Base-by-base conservation (phyloP, 257 asterid genomes). In the Solanum chaucha region DNA sequence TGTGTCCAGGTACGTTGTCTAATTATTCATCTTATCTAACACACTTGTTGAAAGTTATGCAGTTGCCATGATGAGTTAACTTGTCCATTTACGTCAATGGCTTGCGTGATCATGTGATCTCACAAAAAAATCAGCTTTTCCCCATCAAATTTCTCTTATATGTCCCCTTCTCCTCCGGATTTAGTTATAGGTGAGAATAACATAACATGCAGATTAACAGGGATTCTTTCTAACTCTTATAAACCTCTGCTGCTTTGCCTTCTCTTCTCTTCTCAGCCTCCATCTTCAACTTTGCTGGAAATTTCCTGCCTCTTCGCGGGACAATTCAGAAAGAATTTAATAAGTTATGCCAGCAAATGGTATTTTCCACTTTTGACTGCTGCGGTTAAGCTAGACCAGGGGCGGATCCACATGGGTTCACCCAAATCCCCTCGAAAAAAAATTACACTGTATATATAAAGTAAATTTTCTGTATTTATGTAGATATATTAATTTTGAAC, bases 1-100 rank as follows among this genome's bases (percentile, higher is more conserved):
- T 97, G 99, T 97, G 99, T 88, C 99, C 99, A 87, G 99, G 99
- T 97, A 91, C 74, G 89, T 84, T 32, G 59, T 87, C 87, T 34
- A 64, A 89, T 48, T 51, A 82, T n/a, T 84, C 84, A 48, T 87
- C 64, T 40, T 87, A 70, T 51, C 74, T 85, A 48, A 68, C 78
- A 67, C 55, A 74, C 86, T n/a, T 73, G 55, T 64, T 73, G 75
- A 78, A 19, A 81, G 68, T 15, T 81, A n/a, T 80, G 67, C 26
- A 46, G 64, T 61, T 41, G n/a, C 84, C 84, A 84, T 17, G 83
- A 85, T 68, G 83, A 87, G 51, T 80, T 85, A 80, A 90, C 83
- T n/a, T 26, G 84, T 46, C 41, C 85, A 48, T 80, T 80, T 48
- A 46, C 34, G 68, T 81, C 85, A 48, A 81, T 81, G 28, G 85